Percentiles rank a stretch among this genome's conserved stretches.
phyloP scores from a whole-genome alignment of 192 early-diverging fungal species.

The Geranomyces variabilis region DNA sequence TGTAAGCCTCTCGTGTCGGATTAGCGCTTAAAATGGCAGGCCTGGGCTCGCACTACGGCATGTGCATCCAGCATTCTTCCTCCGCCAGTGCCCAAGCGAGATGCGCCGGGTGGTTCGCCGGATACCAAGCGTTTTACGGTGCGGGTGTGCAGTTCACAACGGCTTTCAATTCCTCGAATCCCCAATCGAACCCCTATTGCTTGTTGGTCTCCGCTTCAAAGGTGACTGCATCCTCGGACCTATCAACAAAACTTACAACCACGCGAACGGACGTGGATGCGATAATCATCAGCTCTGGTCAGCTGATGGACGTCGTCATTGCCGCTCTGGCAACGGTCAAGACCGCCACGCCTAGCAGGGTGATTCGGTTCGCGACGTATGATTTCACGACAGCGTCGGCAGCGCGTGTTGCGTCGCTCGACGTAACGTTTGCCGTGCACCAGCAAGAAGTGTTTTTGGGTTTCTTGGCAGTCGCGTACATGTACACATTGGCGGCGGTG shows the following conservation, averaged over 20 bases:
- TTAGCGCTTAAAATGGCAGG: background rate
- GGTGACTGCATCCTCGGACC: background rate
- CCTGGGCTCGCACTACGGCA: background rate
- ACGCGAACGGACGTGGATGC: conserved; percentile 3
- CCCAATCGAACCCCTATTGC: background rate
- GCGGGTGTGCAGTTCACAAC: background rate
- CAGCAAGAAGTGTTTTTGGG: no score
- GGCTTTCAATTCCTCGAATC: background rate
- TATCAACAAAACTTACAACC: background rate
- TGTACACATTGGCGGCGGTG: no score
- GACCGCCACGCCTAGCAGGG: background rate
- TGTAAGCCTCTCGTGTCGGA: background rate
- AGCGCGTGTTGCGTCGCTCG: background rate
- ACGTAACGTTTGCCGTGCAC: no score
- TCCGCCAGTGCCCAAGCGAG: background rate
- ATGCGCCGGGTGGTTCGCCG: background rate
- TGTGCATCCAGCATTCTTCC: background rate
- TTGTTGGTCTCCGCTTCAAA: background rate
- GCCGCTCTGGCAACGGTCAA: background rate
- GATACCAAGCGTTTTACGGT: background rate
- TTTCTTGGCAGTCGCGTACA: no score
- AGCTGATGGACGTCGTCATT: background rate
- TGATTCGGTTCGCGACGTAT: background rate
- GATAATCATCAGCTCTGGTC: background rate
- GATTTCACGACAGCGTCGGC: background rate